Conservation (phyloP, 192 early-diverging fungal species). For the Funneliformis geosporum region DNA sequence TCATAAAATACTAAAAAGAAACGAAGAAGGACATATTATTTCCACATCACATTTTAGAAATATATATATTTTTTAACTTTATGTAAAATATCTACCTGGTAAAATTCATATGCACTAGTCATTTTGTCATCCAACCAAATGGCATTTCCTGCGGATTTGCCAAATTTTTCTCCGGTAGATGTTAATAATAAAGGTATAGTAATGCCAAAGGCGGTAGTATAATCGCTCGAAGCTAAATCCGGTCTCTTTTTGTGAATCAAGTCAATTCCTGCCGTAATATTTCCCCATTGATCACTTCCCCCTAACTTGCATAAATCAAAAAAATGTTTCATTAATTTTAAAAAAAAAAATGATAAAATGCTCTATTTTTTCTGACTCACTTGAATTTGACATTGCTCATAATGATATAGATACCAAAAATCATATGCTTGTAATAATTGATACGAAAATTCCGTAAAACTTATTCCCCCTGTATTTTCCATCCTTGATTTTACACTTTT, state of each 20-base stretch:
- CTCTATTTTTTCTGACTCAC: slow-evolving; percentile 37
- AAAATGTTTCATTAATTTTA: neutral
- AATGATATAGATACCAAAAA: slow-evolving; percentile 79
- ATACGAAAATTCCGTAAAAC: slow-evolving; percentile 96
- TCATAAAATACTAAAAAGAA: slow-evolving; percentile 76
- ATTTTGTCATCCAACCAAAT: slow-evolving; percentile 85
- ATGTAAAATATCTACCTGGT: slow-evolving; percentile 67
- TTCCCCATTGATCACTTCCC: slow-evolving; percentile 98
- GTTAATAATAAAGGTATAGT: slow-evolving; percentile 88
- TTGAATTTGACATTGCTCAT: slow-evolving; percentile 67
- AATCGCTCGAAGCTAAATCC: slow-evolving; percentile 26
- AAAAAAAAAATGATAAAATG: slow-evolving; percentile 10
- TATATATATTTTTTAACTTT: neutral
- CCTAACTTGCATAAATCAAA: slow-evolving; percentile 62
- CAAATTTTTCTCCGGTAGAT: slow-evolving; percentile 93
- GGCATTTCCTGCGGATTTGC: slow-evolving; percentile 95
- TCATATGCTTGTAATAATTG: slow-evolving; percentile 95
- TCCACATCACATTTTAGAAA: neutral
- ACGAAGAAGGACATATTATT: neutral
- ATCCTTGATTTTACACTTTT: slow-evolving; percentile 80
- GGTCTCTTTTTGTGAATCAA: slow-evolving; percentile 72
- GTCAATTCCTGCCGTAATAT: slow-evolving; percentile 92
- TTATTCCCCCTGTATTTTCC: slow-evolving; percentile 80
- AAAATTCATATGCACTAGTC: slow-evolving; percentile 86
- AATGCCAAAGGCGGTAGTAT: slow-evolving; percentile 73